Conservation (phyloP, 441 rosid species). For the Eruca vesicaria region DNA sequence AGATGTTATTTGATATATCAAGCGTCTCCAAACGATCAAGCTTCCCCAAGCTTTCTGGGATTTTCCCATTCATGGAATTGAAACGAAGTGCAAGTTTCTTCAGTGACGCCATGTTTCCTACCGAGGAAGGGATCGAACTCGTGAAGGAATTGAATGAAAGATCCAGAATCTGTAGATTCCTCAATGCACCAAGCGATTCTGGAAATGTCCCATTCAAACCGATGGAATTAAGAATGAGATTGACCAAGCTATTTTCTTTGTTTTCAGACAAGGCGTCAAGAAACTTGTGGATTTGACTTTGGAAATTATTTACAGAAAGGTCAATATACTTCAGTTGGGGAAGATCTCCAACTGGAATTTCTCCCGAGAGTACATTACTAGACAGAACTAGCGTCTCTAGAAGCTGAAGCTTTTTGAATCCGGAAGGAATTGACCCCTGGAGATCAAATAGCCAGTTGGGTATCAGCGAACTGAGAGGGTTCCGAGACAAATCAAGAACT, state of each 20-base stretch:
- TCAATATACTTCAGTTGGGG: slow-evolving; percentile 23
- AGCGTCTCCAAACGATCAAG: not conserved
- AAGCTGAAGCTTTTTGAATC: slow-evolving; percentile 25
- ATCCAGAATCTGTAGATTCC: slow-evolving; percentile 26
- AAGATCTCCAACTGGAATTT: slow-evolving; percentile 34
- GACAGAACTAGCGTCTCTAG: slow-evolving; percentile 35
- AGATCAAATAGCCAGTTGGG: too few species aligned
- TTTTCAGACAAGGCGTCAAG: slow-evolving; percentile 31
- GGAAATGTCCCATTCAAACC: too few species aligned
- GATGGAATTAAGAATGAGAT: slow-evolving; percentile 32
- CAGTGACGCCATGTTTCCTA: too few species aligned
- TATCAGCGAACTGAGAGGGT: too few species aligned
- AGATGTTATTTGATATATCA: too few species aligned
- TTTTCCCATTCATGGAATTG: slow-evolving; percentile 35
- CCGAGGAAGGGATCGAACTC: too few species aligned
- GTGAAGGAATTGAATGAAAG: slow-evolving; percentile 33
- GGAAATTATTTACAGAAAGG: slow-evolving; percentile 35
- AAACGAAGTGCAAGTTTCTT: slow-evolving; percentile 32
- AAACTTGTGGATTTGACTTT: slow-evolving; percentile 28
- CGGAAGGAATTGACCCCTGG: too few species aligned
- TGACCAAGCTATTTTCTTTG: slow-evolving; percentile 32
- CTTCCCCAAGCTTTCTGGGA: slow-evolving; percentile 40
- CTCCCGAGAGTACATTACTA: slow-evolving; percentile 28
- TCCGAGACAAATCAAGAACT: too few species aligned
- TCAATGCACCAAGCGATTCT: slow-evolving; percentile 41